Base-by-base conservation (phyloP, 352 stramenopile species). In the Pythium volutum region DNA sequence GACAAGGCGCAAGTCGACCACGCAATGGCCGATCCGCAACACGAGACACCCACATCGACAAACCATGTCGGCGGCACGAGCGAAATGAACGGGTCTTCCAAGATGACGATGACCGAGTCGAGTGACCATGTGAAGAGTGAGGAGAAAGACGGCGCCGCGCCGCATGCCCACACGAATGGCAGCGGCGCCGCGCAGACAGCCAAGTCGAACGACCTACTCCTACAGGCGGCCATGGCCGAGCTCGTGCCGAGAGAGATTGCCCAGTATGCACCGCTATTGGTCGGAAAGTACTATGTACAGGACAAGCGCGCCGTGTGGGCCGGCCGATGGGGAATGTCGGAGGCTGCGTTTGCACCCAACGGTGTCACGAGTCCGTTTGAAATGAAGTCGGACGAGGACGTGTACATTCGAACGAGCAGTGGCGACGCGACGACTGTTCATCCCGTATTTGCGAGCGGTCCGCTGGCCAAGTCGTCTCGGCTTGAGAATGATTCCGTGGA, bases 311-410 rank as follows among this genome's bases (percentile, higher is more conserved):
- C 86, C 4, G 61, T 91, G 10, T 95, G 86, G 84, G 80, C 79
- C 2, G 86, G 84, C 16, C 77, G 73, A 46, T 95, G 86, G 86
- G 86, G 84, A 7, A 95, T 95, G 86, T 92, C 65, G 15, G 86
- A 95, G 55, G 77, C 81, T 4, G 86, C 85, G 20, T 95, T 93
- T 63, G 75, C 71, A 22, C 67, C 68, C 4, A 89, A 88, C 18
- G 86, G 86, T 4, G 68, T 95, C 39, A 93, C 85, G 20, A 93
- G 84, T 46, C 52, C 70, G 10, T 95, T 95, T 54, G 84, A 95
- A 62, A 95, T 95, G 86, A 91, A 89, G 59, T 93, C 82, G 15
- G 72, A 92, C 47, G 81, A 91, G n/a, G 74, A 91, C 47, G 84
- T 93, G 36, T 77, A 74, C 33, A 87, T 90, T 42, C 74, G 69